Base-by-base conservation (phyloP, 2,329 filamentous ascomycete species). In the Pseudogymnoascus sp. region DNA sequence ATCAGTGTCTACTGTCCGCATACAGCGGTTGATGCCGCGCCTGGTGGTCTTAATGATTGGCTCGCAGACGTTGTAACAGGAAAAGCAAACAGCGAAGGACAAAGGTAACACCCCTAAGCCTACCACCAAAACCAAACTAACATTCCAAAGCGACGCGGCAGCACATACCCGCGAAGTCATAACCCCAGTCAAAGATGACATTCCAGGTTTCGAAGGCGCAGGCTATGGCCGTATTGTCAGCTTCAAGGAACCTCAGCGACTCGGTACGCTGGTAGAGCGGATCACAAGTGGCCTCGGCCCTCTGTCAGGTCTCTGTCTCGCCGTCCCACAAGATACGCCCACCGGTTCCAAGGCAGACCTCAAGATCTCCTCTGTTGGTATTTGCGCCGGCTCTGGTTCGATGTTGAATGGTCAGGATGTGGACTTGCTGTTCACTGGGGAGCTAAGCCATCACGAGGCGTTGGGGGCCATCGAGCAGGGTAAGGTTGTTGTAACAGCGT, bases 1-100 rank as follows among this genome's bases (percentile, higher is more conserved):
- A 91, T 99, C 69, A 95, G 92, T 66, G 92, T 99, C 62, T 99
- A 97, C 79, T 92, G 88, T 67, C 94, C 94, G 0, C 94, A 99
- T 76, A 99, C 94, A 0, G 93, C 94, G 12, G 85, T 97, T 45
- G 94, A 99, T 74, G 91, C 91, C 39, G 90, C 90, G 0, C 84
- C 86, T 0, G 85, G 87, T 15, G 94, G 94, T 3, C 84, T 99
- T 68, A 95, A 92, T 71, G 90, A 96, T 73, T 99, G 93, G 93
- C 86, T 99, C 8, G 91, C 90, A 64, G 89, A 95, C 71, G 87
- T 95, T 58, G 84, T 97, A 18, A 86, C 87, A 1, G 86, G 85
- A 33, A 79, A 77, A 39, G 5, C 13, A 58, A 31, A 37, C 33
- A 25, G 37, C 29, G 58, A 18, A 59, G 58, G 35, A 15, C 48